Evolutionary conservation across 1,284 basidiomycete species (phyloP).

Genomic region (Austroboletus rostrupii): DNA sequence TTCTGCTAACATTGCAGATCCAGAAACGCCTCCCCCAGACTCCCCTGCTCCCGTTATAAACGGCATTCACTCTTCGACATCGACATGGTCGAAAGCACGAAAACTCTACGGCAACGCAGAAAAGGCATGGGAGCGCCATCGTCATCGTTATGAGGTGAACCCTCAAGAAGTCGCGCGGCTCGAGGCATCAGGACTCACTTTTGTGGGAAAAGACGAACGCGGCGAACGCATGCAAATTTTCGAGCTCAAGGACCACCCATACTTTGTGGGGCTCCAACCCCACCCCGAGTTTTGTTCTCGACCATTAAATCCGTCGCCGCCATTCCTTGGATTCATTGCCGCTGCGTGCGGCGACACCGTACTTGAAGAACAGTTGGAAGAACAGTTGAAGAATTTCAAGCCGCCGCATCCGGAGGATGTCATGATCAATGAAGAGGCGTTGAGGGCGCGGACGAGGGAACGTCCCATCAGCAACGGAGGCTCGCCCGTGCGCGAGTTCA

Average conservation of each 20-base stretch:
- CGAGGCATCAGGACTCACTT: slow-evolving; percentile 71
- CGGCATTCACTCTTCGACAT: slow-evolving; percentile 36
- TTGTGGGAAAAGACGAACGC: slow-evolving; percentile 91
- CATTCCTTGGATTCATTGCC: slow-evolving; percentile 94
- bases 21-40: slow-evolving; percentile 13
- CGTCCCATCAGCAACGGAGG: slow-evolving; percentile 23
- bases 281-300: slow-evolving; percentile 99
- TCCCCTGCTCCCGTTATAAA: slow-evolving; percentile 4
- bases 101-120: slow-evolving; percentile 82
- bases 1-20: slow-evolving; percentile 15
- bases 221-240: slow-evolving; percentile 98
- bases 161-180: slow-evolving; percentile 80
- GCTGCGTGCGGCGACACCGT: slow-evolving; percentile 62
- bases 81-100: slow-evolving; percentile 66
- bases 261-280: slow-evolving; percentile 92
- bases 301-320: slow-evolving; percentile 96
- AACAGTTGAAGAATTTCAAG: slow-evolving; percentile 51
- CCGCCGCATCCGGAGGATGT: slow-evolving; percentile 50
- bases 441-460: slow-evolving; percentile 34
- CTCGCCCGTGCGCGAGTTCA: slow-evolving; percentile 22
- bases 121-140: slow-evolving; percentile 94
- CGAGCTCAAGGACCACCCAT: slow-evolving; percentile 90
- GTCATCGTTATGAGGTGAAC: slow-evolving; percentile 97
- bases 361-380: slow-evolving; percentile 73
- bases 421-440: slow-evolving; percentile 45